These are phyloP conservation scores for Skeletonema grethae DNA, from an alignment of 108 stramenopile genomes.

Conservation along the genomic window DNA sequence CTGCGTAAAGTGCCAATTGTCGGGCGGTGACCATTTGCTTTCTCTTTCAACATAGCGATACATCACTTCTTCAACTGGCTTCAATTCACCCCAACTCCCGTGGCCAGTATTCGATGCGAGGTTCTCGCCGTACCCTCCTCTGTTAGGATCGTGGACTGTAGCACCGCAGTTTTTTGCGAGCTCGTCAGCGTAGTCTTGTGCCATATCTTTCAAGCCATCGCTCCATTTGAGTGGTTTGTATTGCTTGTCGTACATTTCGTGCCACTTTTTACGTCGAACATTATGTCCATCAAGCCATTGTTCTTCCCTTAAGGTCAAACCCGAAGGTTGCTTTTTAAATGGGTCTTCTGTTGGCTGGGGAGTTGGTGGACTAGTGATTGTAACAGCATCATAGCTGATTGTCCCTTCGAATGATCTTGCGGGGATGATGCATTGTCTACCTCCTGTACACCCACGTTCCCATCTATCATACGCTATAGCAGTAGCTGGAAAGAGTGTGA, in stretches of 20 bases:
- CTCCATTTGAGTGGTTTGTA: conserved; percentile 7
- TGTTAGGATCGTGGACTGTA: neutral
- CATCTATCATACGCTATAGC: neutral
- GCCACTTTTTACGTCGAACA: conserved; percentile 2
- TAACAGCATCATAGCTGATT: neutral
- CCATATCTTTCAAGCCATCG: neutral
- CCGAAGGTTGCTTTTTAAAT: neutral
- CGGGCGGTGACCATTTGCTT: neutral
- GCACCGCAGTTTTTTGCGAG: neutral
- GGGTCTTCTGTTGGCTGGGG: neutral
- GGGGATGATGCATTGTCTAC: neutral
- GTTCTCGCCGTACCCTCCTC: conserved; percentile 2
- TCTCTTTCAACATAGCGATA: conserved; percentile 10
- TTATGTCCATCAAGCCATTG: conserved; percentile 7
- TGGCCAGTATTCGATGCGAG: conserved; percentile 2
- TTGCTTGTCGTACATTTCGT: neutral
- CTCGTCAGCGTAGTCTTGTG: conserved; percentile 1
- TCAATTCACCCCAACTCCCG: conserved; percentile 1
- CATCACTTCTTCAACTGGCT: neutral
- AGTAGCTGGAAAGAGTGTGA: neutral
- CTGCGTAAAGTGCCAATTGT: conserved; percentile 10
- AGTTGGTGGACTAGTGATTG: neutral
- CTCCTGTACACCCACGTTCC: neutral
- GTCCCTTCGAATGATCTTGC: neutral
- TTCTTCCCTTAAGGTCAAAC: neutral